Evolutionary conservation across 345 rosid genomes (phyloP), one percentile per base, ranked within the genome.

Genomic region (Geranium rotundifolium): DNA sequence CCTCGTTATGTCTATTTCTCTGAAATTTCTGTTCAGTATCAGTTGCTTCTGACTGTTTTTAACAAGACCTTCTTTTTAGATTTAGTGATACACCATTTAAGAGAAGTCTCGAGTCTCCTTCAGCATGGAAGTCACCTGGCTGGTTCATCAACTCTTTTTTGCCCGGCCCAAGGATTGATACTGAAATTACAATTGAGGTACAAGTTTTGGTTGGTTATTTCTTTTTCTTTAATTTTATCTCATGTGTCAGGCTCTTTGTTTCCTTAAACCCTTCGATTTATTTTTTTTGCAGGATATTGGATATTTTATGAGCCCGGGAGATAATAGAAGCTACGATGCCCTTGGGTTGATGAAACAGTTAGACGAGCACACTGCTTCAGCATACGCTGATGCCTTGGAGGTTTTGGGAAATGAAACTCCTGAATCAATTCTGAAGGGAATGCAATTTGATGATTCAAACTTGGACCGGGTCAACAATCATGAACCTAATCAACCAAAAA

Each of bases 41-140:
- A 4, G 41, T 34, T 34, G 27, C 41, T 34, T 34, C 41, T 34
- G 41, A 34, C 41, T 34, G 41, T 34, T 34, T 34, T 8, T 34
- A 34, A 34, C 41, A 34, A 4, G 6, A 8, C 41, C 41, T 34
- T 34, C 41, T 62, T 75, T 69, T 27, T 81, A 90, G 99, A 73
- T 88, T 88, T 69, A 85, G 93, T 65, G 95, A 78, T 54, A 93
- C 97, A 65, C 97, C 97, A 30, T 85, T 88, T 68, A 82, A 72
- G 72, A 82, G 95, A 77, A 84, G 89, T 64, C 72, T 90, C 10
- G 97, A 95, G 68, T 95, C 99, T 50, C 99, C 96, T 58, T 90
- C 96, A 20, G 97, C 92, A 37, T 95, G 99, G 99, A 95, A 86
- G 71, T 93, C 99, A 13, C 99, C 99, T 50, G 85, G 92, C 89